Percentiles rank a stretch among this genome's conserved stretches.
Evolutionary conservation across 305 asterid species (phyloP).

Genomic region (Vinca major): DNA sequence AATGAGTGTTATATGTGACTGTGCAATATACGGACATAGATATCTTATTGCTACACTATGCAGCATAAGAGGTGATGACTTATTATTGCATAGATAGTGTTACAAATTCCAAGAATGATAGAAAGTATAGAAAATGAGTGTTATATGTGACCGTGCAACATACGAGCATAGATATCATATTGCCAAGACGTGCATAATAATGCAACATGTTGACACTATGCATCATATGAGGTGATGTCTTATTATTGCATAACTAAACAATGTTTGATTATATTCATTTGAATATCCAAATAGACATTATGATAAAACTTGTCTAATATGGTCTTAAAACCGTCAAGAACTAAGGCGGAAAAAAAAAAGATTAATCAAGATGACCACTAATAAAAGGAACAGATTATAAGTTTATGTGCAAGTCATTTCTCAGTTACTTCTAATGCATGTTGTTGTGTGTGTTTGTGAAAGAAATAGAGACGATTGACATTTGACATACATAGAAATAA

Average conservation of each 20-base stretch:
- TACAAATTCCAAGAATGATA: too few relatives aligned
- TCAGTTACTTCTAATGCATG: neutral
- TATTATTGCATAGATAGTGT: too few relatives aligned
- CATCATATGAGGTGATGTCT: too few relatives aligned
- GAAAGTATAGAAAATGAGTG: too few relatives aligned
- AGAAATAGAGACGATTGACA: neutral
- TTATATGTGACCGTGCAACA: neutral
- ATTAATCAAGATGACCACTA: neutral
- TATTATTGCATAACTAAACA: too few relatives aligned
- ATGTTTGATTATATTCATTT: too few relatives aligned
- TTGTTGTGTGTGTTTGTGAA: neutral
- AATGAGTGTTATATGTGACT: neutral
- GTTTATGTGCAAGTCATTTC: neutral
- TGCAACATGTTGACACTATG: neutral
- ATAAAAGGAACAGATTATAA: neutral
- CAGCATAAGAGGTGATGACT: too few relatives aligned
- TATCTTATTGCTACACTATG: neutral
- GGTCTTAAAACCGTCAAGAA: neutral
- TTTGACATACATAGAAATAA: neutral
- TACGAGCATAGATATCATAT: neutral
- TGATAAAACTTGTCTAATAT: neutral
- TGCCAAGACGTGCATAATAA: neutral
- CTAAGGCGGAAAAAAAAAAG: neutral
- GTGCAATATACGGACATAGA: neutral
- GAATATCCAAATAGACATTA: neutral